These are phyloP conservation scores for Tetracentron sinense DNA, from an alignment of 164 flowering plant species.

Conservation along the genomic window DNA sequence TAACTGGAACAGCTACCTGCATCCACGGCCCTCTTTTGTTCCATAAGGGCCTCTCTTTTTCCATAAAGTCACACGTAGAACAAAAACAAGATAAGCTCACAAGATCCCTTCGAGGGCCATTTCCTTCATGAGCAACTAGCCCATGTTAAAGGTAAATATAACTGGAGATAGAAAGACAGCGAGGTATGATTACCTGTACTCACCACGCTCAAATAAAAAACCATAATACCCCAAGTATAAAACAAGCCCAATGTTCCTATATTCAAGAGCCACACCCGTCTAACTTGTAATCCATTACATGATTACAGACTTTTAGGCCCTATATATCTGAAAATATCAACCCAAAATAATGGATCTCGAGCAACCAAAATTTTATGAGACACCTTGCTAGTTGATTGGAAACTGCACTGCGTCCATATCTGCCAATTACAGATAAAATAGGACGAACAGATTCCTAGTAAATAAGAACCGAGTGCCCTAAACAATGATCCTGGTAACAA, in stretches of 20 bases:
- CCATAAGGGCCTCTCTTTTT: too few species aligned
- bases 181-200: neutral
- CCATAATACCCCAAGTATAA: neutral
- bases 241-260: neutral
- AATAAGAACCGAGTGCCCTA: slow-evolving; percentile 3
- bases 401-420: neutral
- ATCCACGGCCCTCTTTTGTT: too few species aligned
- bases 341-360: slow-evolving; percentile 11
- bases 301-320: neutral
- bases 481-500: slow-evolving; percentile 6
- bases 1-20: slow-evolving; percentile 27
- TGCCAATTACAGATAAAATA: neutral
- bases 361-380: slow-evolving; percentile 3
- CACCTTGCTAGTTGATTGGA: neutral
- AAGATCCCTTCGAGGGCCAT: slow-evolving; percentile 16
- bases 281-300: neutral
- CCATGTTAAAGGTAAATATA: neutral
- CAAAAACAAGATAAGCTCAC: slow-evolving; percentile 23
- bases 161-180: slow-evolving; percentile 8
- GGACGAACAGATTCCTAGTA: neutral
- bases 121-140: slow-evolving; percentile 18
- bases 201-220: neutral
- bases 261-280: slow-evolving; percentile 11
- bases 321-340: neutral
- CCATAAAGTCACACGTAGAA: too few species aligned